Percentiles rank a stretch among this genome's conserved stretches.
These are phyloP conservation scores for Jackrogersella minutella DNA, from an alignment of 495 filamentous ascomycete species.

Conservation along the genomic window DNA sequence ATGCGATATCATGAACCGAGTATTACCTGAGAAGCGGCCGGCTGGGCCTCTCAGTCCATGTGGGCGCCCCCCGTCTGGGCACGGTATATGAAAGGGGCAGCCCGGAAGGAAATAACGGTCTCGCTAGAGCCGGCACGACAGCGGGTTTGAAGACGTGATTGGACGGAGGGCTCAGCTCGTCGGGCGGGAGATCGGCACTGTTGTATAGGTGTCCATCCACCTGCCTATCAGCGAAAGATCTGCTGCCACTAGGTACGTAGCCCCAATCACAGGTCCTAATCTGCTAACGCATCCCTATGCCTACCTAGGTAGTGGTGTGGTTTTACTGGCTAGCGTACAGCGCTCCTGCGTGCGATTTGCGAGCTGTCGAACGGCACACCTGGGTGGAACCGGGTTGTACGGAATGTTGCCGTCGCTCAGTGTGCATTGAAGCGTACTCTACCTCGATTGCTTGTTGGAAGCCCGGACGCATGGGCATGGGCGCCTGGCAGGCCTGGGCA, in stretches of 20 bases:
- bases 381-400: no score
- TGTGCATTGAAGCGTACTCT: no score
- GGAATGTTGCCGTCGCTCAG: no score
- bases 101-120: slow-evolving; percentile 4
- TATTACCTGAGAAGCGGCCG: neutral
- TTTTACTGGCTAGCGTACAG: neutral
- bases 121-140: slow-evolving; percentile 8
- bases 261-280: neutral
- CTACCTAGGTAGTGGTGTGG: neutral
- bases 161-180: slow-evolving; percentile 29
- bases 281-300: no score
- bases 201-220: slow-evolving; percentile 1
- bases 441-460: no score
- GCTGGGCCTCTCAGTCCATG: neutral
- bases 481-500: no score
- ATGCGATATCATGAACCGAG: neutral
- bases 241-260: neutral
- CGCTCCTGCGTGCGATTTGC: neutral
- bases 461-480: no score
- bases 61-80: neutral
- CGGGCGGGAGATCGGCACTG: slow-evolving; percentile 27
- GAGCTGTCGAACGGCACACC: neutral
- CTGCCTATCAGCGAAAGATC: slow-evolving; percentile 38
- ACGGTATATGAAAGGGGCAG: slow-evolving; percentile 36
- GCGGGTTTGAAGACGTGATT: slow-evolving; percentile 24